These are phyloP conservation scores for Nidularia pulvinata DNA, from an alignment of 768 basidiomycete genomes.

Conservation along the genomic window DNA sequence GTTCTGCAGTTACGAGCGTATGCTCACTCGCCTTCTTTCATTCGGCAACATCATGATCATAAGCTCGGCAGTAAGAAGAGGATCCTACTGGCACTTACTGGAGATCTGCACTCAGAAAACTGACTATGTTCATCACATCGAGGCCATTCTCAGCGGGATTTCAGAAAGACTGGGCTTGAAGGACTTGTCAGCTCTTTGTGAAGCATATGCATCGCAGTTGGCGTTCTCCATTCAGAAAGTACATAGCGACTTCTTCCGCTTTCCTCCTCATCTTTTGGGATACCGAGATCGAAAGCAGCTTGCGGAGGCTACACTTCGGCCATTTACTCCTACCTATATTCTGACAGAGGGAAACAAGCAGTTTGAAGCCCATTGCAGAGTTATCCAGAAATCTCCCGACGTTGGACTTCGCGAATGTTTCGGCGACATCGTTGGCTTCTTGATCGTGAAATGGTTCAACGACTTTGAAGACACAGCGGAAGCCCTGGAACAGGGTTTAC, in stretches of 20 bases:
- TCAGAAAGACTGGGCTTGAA: constrained; percentile 67
- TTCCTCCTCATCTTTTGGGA: constrained; percentile 78
- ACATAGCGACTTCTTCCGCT: constrained; percentile 50
- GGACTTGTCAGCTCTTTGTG: constrained; percentile 64
- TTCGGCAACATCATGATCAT: constrained; percentile 80
- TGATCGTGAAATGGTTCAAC: constrained; percentile 49
- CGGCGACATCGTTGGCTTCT: constrained; percentile 67
- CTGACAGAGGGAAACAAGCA: constrained; percentile 37
- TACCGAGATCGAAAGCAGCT: constrained; percentile 67
- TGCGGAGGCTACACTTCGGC: constrained; percentile 63
- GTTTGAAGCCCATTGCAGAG: constrained; percentile 65
- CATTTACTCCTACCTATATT: constrained; percentile 70
- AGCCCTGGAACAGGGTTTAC: constrained; percentile 32
- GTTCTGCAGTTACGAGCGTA: constrained; percentile 62
- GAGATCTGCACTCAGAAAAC: constrained; percentile 49
- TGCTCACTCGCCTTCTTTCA: constrained; percentile 70
- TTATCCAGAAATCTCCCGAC: constrained; percentile 41
- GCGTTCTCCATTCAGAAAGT: constrained; percentile 61
- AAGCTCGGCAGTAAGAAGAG: constrained; percentile 74
- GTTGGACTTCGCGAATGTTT: constrained; percentile 67
- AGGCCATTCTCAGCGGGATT: constrained; percentile 59
- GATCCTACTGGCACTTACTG: constrained; percentile 87
- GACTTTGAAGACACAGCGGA: constrained; percentile 15
- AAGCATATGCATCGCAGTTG: constrained; percentile 77
- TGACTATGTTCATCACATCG: constrained; percentile 36